phyloP scores from a whole-genome alignment of 106 monocot genomes.

The Dioscorea zingiberensis region DNA sequence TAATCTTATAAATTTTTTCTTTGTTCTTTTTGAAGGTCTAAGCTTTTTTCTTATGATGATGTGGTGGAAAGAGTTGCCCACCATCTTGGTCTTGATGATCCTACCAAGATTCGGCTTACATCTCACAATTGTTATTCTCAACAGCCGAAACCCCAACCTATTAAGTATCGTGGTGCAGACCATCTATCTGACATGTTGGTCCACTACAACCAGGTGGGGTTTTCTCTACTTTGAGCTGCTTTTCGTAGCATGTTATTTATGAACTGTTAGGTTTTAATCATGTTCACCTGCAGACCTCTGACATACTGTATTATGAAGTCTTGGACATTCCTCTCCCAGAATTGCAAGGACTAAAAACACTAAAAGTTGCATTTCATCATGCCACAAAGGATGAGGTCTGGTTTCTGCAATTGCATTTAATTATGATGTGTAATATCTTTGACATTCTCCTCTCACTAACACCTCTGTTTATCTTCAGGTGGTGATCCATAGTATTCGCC shows the following conservation, averaged over 20 bases:
- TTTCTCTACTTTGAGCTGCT: no score
- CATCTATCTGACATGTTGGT: slow-evolving; percentile 90
- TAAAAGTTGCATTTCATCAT: slow-evolving; percentile 98
- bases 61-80: slow-evolving; percentile 86
- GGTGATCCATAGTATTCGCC: slow-evolving; percentile 74
- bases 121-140: slow-evolving; percentile 98
- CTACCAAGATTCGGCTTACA: slow-evolving; percentile 91
- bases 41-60: slow-evolving; percentile 79
- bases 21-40: slow-evolving; percentile 55
- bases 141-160: slow-evolving; percentile 97
- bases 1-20: neutral
- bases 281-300: slow-evolving; percentile 60
- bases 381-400: slow-evolving; percentile 86
- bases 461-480: slow-evolving; percentile 40
- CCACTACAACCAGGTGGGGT: slow-evolving; percentile 86
- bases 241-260: no score
- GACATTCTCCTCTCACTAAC: no score
- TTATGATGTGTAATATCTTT: no score
- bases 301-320: slow-evolving; percentile 95
- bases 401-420: no score
- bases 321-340: slow-evolving; percentile 96
- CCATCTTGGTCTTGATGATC: slow-evolving; percentile 84
- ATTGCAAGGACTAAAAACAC: slow-evolving; percentile 86
- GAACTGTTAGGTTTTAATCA: no score
- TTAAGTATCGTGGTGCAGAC: slow-evolving; percentile 89